These are phyloP conservation scores for Lepidium aucheri DNA, from an alignment of 345 rosid species.

Conservation along the genomic window DNA sequence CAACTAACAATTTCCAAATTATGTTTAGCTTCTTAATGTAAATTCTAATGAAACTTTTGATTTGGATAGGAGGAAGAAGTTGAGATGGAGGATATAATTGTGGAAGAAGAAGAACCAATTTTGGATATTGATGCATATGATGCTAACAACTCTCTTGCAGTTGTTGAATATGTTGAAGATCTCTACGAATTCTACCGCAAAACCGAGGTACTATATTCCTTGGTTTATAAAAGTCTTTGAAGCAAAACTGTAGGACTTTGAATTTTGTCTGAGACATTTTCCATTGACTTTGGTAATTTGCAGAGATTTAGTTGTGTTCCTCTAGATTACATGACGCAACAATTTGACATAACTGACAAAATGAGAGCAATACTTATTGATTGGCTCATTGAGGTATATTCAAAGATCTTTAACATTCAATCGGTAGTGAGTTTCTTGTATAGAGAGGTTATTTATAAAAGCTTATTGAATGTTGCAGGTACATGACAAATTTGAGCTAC, in stretches of 20 bases:
- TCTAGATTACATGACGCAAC: constrained; percentile 55
- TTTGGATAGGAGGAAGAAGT: constrained; percentile 52
- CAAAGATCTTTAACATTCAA: not conserved
- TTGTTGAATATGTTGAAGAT: constrained; percentile 69
- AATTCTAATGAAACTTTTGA: not conserved
- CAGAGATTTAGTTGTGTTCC: constrained; percentile 57
- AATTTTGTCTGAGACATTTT: not conserved
- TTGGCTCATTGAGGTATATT: constrained; percentile 89
- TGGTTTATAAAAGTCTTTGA: not conserved
- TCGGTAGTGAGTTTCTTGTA: not conserved
- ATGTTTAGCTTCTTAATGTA: not conserved
- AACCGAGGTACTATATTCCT: constrained; percentile 48
- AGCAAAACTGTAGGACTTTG: not conserved
- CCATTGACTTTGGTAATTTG: constrained; percentile 7
- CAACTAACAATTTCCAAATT: not conserved
- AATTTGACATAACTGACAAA: constrained; percentile 68
- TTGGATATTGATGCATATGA: constrained; percentile 69
- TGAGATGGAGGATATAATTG: constrained; percentile 64
- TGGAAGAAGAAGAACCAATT: constrained; percentile 40
- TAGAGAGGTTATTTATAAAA: not conserved
- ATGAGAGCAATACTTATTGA: constrained; percentile 95
- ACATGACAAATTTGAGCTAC: constrained; percentile 54
- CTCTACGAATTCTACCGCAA: constrained; percentile 51
- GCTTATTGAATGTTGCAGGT: constrained; percentile 25
- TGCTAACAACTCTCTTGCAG: constrained; percentile 58